Base-by-base conservation (phyloP, 2,329 filamentous ascomycete species). In the Diaporthe batatas region DNA sequence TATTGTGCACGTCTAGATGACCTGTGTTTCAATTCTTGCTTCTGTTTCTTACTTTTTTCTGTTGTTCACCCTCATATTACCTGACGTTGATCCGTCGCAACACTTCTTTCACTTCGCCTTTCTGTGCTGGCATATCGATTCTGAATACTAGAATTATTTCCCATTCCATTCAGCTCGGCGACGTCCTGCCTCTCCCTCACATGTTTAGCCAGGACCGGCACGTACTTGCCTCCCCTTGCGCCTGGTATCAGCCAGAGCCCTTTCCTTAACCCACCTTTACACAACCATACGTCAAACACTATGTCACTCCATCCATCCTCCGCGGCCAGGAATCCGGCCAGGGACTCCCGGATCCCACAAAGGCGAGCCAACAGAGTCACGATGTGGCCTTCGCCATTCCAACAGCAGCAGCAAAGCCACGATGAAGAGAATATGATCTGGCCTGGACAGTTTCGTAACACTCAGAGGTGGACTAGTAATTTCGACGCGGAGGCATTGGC, bases 401-500 rank as follows among this genome's bases (percentile, higher is more conserved):
- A 70, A 16, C 70, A 74, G 44, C 68, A 75, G 23, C 69, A 73
- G 8, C 68, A 70, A 23, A 10, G 21, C 14, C 53, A 14, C 12
- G 54, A 59, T 25, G 54, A 59, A 16, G 73, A 75, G 39, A 42
- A 72, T 3, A 51, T 71, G 55, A 49, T 67, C 23, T 75, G 73
- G 73, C 72, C 75, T 0, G 72, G 75, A 21, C 65, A 74, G 18
- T 29, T 59, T 2, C 62, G 59, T 14, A 67, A 65, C 10, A 67
- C 72, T 55, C 69, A 75, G 39, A 59, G 75, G 67, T 76, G 75
- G 75, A 76, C 75, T n/a, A 72, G 72, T 34, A 75, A 51, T 5
- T 76, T 76, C 65, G 75, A 76, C 34, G 71, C 72, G 14, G 75
- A 76, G 72, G 75, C 74, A 18, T 74, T 74, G 59, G 75, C 75